Percentiles rank a stretch among this genome's conserved stretches.
Evolutionary conservation across 2,329 filamentous ascomycete species (phyloP).

Genomic region (Alternaria triticina): DNA sequence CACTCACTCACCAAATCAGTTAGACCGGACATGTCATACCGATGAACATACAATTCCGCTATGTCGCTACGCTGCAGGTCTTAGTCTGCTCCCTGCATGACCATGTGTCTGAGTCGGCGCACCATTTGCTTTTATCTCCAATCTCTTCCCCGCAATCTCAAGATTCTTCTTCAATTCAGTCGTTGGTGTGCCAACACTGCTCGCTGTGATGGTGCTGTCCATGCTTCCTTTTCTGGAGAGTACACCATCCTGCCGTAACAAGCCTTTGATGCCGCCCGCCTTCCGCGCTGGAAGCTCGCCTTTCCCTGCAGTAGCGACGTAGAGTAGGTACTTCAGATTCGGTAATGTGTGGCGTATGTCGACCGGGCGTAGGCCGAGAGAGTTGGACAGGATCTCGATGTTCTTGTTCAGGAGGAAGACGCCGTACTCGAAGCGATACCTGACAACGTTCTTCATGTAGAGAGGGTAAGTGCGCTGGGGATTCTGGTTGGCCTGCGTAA

Average conservation of each 20-base stretch:
- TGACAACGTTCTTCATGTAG: conserved; percentile 71
- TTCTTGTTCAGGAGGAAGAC: conserved; percentile 98
- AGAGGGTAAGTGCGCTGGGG: conserved; percentile 70
- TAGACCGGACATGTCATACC: neutral
- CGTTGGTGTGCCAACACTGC: conserved; percentile 31
- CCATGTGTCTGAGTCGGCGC: conserved; percentile 19
- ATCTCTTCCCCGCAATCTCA: conserved; percentile 21
- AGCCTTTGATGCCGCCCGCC: conserved; percentile 44
- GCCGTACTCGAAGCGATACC: conserved; percentile 93
- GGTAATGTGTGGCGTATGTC: conserved; percentile 92
- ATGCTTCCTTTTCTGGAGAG: conserved; percentile 41
- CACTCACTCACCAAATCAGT: neutral
- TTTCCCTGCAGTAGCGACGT: conserved; percentile 83
- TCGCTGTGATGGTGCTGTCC: conserved; percentile 39
- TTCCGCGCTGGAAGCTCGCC: conserved; percentile 60
- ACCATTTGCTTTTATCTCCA: conserved; percentile 27
- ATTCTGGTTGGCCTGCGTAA: conserved; percentile 45
- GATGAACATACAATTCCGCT: neutral
- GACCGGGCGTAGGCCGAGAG: conserved; percentile 76
- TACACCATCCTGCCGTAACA: conserved; percentile 35
- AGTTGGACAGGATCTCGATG: conserved; percentile 72
- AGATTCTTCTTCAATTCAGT: conserved; percentile 27
- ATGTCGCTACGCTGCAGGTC: conserved; percentile 13
- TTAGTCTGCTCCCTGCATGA: conserved; percentile 34
- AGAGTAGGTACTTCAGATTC: conserved; percentile 91